These are phyloP conservation scores for Trichophyton benhamiae DNA, from an alignment of 2,329 filamentous ascomycete genomes.

Conservation along the genomic window DNA sequence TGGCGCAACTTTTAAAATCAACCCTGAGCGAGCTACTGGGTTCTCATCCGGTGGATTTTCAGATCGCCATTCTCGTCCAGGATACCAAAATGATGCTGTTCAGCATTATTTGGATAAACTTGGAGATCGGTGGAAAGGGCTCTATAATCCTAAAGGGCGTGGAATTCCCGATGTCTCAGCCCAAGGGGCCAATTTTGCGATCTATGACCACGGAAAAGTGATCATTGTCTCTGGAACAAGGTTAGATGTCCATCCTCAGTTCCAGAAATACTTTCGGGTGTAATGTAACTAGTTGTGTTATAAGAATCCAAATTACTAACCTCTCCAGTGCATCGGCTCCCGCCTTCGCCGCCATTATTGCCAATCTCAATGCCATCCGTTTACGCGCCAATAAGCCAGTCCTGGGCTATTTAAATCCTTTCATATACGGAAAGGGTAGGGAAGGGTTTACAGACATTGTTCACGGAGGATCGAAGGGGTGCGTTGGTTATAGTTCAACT, in stretches of 20 bases:
- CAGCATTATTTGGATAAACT: constrained; percentile 32
- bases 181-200: constrained; percentile 36
- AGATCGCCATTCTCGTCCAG: constrained; percentile 36
- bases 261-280: too few species aligned
- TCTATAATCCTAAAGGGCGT: constrained; percentile 43
- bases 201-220: constrained; percentile 28
- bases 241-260: constrained; percentile 8
- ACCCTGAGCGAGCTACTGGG: constrained; percentile 42
- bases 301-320: neutral
- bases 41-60: constrained; percentile 44
- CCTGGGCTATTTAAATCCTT: constrained; percentile 51
- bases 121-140: constrained; percentile 31
- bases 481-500: constrained; percentile 29
- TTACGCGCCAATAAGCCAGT: constrained; percentile 41
- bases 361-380: constrained; percentile 52
- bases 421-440: constrained; percentile 41
- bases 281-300: too few species aligned
- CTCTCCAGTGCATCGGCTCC: constrained; percentile 44
- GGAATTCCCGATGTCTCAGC: constrained; percentile 52
- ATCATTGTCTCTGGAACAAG: constrained; percentile 38
- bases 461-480: constrained; percentile 36
- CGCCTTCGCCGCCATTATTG: constrained; percentile 50
- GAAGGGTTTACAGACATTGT: constrained; percentile 40
- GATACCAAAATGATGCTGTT: constrained; percentile 38
- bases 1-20: constrained; percentile 43